Conservation (phyloP, 2,329 filamentous ascomycete species). For the Neophaeococcomyces mojaviensis region DNA sequence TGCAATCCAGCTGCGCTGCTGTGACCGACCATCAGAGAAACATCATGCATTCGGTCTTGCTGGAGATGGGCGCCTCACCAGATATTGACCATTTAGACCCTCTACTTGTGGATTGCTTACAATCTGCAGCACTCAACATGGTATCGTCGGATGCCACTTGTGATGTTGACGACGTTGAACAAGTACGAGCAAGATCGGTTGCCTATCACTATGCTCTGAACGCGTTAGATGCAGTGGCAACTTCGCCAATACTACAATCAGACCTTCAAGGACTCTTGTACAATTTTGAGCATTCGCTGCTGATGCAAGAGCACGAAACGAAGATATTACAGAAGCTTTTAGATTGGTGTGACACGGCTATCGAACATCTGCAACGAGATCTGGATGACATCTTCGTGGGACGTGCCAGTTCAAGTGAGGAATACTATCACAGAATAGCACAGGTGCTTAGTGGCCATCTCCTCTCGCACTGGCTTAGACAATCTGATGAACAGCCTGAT, state of each 20-base stretch:
- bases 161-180: constrained; percentile 1
- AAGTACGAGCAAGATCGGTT: neutral
- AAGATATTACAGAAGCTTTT: constrained; percentile 2
- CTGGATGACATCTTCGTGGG: constrained; percentile 5
- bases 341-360: constrained; percentile 2
- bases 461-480: constrained; percentile 2
- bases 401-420: constrained; percentile 2
- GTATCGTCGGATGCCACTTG: constrained; percentile 6
- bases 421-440: constrained; percentile 1
- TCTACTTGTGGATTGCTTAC: constrained; percentile 2
- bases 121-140: constrained; percentile 4
- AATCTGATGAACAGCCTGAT: neutral
- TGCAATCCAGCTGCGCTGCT: neutral
- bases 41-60: constrained; percentile 6
- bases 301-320: constrained; percentile 7
- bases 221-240: neutral
- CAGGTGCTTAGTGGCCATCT: constrained; percentile 6
- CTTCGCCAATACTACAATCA: neutral
- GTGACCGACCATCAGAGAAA: constrained; percentile 8
- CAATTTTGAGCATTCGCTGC: constrained; percentile 4
- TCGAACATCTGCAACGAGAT: constrained; percentile 3
- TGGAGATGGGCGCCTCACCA: neutral
- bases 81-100: neutral
- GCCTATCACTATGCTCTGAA: neutral
- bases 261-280: constrained; percentile 3